A percentile compares a stretch with the other conserved stretches of the same genome.
Evolutionary conservation across 2,329 filamentous ascomycete species (phyloP).

Genomic region (Penicillium hordei): DNA sequence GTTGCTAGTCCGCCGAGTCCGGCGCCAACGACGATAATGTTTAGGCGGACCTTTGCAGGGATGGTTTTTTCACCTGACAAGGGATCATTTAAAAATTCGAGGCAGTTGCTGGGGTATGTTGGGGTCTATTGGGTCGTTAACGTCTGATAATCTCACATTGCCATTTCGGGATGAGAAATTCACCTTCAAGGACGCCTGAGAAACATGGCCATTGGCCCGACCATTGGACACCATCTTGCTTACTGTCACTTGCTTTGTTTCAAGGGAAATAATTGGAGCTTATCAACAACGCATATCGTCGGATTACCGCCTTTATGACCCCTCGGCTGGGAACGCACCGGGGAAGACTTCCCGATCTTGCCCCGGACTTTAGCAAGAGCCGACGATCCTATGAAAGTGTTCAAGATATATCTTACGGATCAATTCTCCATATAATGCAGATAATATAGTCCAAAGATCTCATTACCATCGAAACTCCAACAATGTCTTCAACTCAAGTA

Average conservation of each 20-base stretch:
- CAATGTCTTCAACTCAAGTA: neutral
- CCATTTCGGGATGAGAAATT: neutral
- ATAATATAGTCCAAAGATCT: neutral
- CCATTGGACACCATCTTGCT: neutral
- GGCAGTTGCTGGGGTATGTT: constrained; percentile 9
- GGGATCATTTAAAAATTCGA: neutral
- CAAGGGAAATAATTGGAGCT: neutral
- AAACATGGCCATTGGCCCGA: neutral
- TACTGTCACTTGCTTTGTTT: neutral
- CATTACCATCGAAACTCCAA: neutral
- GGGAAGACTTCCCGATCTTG: neutral
- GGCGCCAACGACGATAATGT: constrained; percentile 33
- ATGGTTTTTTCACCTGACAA: neutral
- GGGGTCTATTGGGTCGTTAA: neutral
- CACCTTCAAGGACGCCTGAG: neutral
- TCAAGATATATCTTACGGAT: neutral
- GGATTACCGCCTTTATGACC: neutral
- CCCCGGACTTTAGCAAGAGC: neutral
- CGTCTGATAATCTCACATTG: neutral
- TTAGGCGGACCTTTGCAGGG: constrained; percentile 8
- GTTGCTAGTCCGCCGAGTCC: constrained; percentile 33
- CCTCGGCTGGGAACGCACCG: neutral
- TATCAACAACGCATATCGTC: neutral
- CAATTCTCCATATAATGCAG: neutral
- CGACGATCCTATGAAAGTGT: neutral